Evolutionary conservation across 805 yeast genomes (phyloP).

Genomic region (Blastobotrys americana): DNA sequence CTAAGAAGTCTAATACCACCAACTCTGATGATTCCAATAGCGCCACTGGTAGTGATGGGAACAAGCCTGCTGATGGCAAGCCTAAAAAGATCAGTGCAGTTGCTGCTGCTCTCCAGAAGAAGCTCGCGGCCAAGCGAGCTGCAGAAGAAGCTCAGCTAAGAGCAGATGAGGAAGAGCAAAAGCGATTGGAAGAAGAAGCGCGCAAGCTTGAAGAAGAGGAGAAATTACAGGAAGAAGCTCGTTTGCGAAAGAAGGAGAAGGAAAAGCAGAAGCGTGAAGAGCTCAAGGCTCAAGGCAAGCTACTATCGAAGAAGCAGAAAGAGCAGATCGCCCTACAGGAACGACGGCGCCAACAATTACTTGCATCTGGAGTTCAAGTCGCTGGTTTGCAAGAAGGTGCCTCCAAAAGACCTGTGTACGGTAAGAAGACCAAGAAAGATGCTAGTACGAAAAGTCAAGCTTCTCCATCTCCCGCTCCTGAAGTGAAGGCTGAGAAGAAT

Average conservation of each 20-base stretch:
- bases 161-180: constrained; percentile 61
- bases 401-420: constrained; percentile 45
- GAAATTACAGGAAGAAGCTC: constrained; percentile 46
- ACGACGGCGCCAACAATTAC: constrained; percentile 78
- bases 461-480: constrained; percentile 13
- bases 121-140: constrained; percentile 81
- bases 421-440: constrained; percentile 30
- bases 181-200: constrained; percentile 41
- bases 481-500: constrained; percentile 9
- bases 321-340: constrained; percentile 83
- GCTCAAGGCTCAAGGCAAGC: constrained; percentile 93
- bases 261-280: constrained; percentile 83
- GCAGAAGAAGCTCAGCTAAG: constrained; percentile 76
- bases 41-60: constrained; percentile 28
- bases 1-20: constrained; percentile 50
- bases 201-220: constrained; percentile 56
- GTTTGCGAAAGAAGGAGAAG: constrained; percentile 68
- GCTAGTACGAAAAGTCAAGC: constrained; percentile 30
- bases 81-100: constrained; percentile 85
- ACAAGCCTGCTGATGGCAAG: constrained; percentile 41
- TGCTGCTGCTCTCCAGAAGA: constrained; percentile 83
- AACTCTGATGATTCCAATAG: neutral
- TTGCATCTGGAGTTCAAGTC: constrained; percentile 66
- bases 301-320: constrained; percentile 87
- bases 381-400: constrained; percentile 54